Evolutionary conservation across 2,329 filamentous ascomycete species (phyloP).

Genomic region (Colletotrichum echinochloae): DNA sequence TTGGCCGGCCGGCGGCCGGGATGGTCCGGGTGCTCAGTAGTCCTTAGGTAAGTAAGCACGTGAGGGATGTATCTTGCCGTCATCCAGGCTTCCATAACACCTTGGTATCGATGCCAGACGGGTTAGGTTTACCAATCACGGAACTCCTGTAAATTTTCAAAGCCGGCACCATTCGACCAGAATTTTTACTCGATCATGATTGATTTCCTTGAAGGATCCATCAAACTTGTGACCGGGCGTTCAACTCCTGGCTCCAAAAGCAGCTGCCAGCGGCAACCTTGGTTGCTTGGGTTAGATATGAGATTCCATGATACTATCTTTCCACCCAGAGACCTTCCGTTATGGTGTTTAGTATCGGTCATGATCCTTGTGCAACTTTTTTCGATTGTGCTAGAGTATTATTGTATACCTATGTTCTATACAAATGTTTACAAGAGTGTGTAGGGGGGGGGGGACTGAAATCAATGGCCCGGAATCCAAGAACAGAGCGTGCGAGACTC

Average conservation of each 20-base stretch:
- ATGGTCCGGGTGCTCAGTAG: constrained; percentile 6
- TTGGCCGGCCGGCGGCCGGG: constrained; percentile 26
- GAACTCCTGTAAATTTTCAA: background rate
- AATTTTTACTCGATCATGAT: too few species aligned
- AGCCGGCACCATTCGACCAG: background rate
- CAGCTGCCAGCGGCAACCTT: too few species aligned
- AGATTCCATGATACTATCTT: too few species aligned
- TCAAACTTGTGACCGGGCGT: too few species aligned
- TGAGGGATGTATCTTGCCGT: constrained; percentile 7
- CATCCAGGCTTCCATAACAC: background rate
- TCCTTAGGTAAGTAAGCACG: constrained; percentile 36
- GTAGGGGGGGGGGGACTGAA: background rate
- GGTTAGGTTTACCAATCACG: too few species aligned
- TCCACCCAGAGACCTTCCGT: too few species aligned
- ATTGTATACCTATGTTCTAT: background rate
- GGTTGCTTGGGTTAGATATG: too few species aligned
- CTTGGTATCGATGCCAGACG: background rate
- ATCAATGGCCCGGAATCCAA: background rate
- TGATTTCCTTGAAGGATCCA: background rate
- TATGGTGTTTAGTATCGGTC: too few species aligned
- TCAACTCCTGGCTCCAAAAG: background rate
- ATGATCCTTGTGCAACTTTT: too few species aligned
- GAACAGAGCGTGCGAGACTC: background rate
- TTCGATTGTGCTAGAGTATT: too few species aligned
- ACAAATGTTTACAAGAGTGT: background rate